Conservation (phyloP, 768 basidiomycete genomes). For the Mycena filopes region DNA sequence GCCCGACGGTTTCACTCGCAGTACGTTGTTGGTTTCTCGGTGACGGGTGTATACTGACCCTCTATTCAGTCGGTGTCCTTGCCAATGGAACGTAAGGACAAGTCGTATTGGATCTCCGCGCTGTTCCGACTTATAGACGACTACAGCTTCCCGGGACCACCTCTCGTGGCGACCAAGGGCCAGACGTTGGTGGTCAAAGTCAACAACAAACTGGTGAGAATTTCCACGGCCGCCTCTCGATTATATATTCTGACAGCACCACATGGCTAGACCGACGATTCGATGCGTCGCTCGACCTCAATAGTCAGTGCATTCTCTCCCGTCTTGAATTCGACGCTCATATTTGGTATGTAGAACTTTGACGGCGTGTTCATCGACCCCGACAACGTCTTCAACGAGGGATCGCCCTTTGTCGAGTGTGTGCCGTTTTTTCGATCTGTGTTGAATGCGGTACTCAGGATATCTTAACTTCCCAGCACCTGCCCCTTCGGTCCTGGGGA, state of each 20-base stretch:
- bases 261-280: slow-evolving; percentile 13
- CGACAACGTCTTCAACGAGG: slow-evolving; percentile 19
- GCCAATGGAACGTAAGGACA: slow-evolving; percentile 22
- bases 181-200: slow-evolving; percentile 19
- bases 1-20: slow-evolving; percentile 47
- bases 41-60: neutral
- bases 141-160: slow-evolving; percentile 24
- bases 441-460: neutral
- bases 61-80: slow-evolving; percentile 2
- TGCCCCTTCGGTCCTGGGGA: slow-evolving; percentile 21
- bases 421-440: neutral
- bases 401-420: slow-evolving; percentile 19
- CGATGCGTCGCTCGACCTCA: slow-evolving; percentile 24
- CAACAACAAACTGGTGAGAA: slow-evolving; percentile 26
- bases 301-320: slow-evolving; percentile 7
- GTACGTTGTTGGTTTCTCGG: slow-evolving; percentile 11
- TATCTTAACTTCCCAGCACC: neutral
- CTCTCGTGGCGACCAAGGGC: slow-evolving; percentile 22
- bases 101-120: neutral
- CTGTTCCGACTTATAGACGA: neutral
- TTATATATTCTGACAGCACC: neutral
- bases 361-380: slow-evolving; percentile 19
- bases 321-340: neutral
- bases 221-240: neutral
- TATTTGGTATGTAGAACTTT: slow-evolving; percentile 16